A percentile compares a stretch with the other conserved stretches of the same genome.
Conservation (phyloP, 768 basidiomycete species). For the Mycena leptocephala region DNA sequence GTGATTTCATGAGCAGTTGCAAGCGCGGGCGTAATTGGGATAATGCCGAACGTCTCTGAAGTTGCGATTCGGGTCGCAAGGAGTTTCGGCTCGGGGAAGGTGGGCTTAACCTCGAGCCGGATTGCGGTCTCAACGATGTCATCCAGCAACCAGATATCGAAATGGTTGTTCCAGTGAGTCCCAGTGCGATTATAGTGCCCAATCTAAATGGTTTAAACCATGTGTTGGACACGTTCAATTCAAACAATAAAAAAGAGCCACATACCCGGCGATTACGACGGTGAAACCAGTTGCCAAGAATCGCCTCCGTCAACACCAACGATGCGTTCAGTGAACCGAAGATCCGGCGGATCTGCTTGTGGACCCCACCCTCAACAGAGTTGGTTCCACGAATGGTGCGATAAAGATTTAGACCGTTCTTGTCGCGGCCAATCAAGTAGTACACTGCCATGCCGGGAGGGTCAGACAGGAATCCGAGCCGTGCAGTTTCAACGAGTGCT, state of each 20-base stretch:
- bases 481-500: conserved; percentile 7
- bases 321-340: conserved; percentile 14
- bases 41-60: conserved; percentile 28
- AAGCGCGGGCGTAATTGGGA: conserved; percentile 23
- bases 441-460: conserved; percentile 15
- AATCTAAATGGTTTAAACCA: no score
- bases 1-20: conserved; percentile 16
- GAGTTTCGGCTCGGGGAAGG: conserved; percentile 27
- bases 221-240: no score
- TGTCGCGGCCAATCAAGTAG: conserved; percentile 3
- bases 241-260: neutral
- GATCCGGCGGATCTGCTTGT: conserved; percentile 17
- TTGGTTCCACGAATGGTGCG: conserved; percentile 15
- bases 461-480: conserved; percentile 16
- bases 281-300: conserved; percentile 18
- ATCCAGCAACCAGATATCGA: conserved; percentile 34
- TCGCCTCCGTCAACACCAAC: conserved; percentile 2
- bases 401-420: conserved; percentile 2
- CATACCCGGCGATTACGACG: conserved; percentile 29
- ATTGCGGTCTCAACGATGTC: conserved; percentile 33
- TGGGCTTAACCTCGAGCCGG: conserved; percentile 15
- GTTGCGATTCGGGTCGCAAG: conserved; percentile 37
- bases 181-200: conserved; percentile 35
- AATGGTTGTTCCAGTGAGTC: conserved; percentile 14
- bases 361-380: conserved; percentile 20